Evolutionary conservation across 257 asterid species (phyloP).

Genomic region (Fraxinus quadrangulata): DNA sequence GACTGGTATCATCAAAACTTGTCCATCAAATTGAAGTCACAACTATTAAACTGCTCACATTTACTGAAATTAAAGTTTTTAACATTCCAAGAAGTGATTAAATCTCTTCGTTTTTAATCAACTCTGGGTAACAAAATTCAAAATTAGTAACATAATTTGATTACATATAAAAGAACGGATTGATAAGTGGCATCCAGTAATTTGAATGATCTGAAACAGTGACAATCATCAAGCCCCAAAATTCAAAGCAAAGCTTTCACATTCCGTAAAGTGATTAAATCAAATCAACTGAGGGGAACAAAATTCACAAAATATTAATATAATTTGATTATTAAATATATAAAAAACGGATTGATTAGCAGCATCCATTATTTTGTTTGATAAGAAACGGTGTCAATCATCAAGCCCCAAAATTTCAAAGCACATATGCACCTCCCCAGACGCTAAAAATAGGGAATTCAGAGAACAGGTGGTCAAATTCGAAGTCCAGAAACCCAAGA

Average conservation of each 20-base stretch:
- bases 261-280: too few relatives aligned
- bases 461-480: background rate
- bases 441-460: background rate
- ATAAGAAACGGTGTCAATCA: background rate
- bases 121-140: slow-evolving; percentile 16
- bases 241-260: background rate
- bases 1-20: background rate
- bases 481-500: slow-evolving; percentile 22
- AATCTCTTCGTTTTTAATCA: slow-evolving; percentile 19
- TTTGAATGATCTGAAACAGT: background rate
- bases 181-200: background rate
- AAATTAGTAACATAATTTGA: background rate
- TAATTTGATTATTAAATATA: background rate
- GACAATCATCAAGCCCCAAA: background rate
- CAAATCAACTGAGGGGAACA: too few relatives aligned
- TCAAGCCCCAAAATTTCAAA: slow-evolving; percentile 1
- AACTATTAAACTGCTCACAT: background rate
- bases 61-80: background rate
- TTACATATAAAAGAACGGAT: background rate
- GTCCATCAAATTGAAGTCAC: background rate
- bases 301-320: background rate
- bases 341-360: background rate
- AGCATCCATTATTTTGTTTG: background rate
- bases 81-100: slow-evolving; percentile 8
- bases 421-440: background rate